Evolutionary conservation across 2,329 filamentous ascomycete genomes (phyloP).

Genomic region (Paraphoma sp.): DNA sequence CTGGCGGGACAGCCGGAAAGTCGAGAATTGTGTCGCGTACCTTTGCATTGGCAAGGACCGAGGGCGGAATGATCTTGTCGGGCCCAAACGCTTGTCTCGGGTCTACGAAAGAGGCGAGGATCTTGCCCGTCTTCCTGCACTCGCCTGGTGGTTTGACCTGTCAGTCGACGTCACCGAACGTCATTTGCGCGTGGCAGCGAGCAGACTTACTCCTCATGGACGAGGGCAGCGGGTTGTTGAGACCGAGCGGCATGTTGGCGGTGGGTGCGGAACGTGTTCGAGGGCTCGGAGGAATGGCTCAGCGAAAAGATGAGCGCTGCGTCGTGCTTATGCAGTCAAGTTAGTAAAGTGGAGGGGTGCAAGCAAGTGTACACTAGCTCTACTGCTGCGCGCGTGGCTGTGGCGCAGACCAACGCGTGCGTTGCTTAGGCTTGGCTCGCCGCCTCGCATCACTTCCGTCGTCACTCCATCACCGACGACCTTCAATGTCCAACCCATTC

Average conservation of each 20-base stretch:
- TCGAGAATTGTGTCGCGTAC: constrained; percentile 53
- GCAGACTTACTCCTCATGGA: constrained; percentile 58
- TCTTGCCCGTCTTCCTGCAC: constrained; percentile 96
- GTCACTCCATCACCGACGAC: background rate
- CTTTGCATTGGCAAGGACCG: constrained; percentile 90
- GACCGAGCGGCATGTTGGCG: constrained; percentile 52
- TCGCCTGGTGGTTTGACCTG: constrained; percentile 69
- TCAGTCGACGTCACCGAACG: constrained; percentile 43
- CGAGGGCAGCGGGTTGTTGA: constrained; percentile 62
- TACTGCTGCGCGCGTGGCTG: background rate
- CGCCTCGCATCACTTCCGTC: background rate
- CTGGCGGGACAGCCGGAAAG: constrained; percentile 6
- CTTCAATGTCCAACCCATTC: background rate
- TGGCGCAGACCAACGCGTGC: constrained; percentile 6
- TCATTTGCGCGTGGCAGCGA: constrained; percentile 3
- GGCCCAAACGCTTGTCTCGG: constrained; percentile 92
- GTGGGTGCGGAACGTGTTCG: constrained; percentile 7
- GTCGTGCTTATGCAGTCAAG: constrained; percentile 2
- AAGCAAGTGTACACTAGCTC: background rate
- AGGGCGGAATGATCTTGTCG: constrained; percentile 95
- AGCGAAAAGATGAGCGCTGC: background rate
- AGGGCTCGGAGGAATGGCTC: background rate
- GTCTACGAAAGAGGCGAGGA: constrained; percentile 92
- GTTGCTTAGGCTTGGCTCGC: background rate
- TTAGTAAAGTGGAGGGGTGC: background rate